These are phyloP conservation scores for Benincasa hispida DNA, from an alignment of 306 rosid genomes.

Conservation along the genomic window DNA sequence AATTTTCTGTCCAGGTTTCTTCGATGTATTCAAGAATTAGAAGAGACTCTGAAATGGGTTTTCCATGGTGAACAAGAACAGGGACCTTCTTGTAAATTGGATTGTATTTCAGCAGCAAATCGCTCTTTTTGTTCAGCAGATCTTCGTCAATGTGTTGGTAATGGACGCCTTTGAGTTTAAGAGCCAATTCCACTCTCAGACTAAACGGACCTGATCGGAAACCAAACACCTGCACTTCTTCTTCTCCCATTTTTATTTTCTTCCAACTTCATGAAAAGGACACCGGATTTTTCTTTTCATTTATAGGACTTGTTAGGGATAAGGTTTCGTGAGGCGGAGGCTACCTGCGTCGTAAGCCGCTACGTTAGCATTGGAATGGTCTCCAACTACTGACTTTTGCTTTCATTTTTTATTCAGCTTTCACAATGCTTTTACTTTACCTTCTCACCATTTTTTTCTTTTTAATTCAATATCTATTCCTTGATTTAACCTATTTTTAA, in stretches of 20 bases:
- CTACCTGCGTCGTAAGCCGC: too few relatives aligned
- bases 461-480: too few relatives aligned
- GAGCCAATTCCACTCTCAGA: constrained; percentile 32
- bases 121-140: constrained; percentile 20
- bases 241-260: background rate
- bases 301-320: too few relatives aligned
- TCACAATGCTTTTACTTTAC: too few relatives aligned
- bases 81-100: constrained; percentile 47
- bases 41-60: constrained; percentile 35
- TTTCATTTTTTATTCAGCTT: too few relatives aligned
- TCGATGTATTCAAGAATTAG: constrained; percentile 14
- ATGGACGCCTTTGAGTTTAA: constrained; percentile 40
- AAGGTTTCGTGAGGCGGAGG: too few relatives aligned
- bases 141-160: constrained; percentile 27
- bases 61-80: constrained; percentile 34
- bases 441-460: too few relatives aligned
- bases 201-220: constrained; percentile 21
- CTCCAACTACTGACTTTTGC: too few relatives aligned
- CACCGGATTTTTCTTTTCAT: too few relatives aligned
- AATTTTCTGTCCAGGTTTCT: background rate
- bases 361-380: too few relatives aligned
- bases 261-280: too few relatives aligned
- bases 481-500: too few relatives aligned
- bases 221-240: background rate
- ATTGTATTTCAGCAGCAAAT: constrained; percentile 31